Evolutionary conservation across 352 stramenopile genomes (phyloP), one percentile per base, ranked within the genome.

Genomic region (Thalassiosira hispida): DNA sequence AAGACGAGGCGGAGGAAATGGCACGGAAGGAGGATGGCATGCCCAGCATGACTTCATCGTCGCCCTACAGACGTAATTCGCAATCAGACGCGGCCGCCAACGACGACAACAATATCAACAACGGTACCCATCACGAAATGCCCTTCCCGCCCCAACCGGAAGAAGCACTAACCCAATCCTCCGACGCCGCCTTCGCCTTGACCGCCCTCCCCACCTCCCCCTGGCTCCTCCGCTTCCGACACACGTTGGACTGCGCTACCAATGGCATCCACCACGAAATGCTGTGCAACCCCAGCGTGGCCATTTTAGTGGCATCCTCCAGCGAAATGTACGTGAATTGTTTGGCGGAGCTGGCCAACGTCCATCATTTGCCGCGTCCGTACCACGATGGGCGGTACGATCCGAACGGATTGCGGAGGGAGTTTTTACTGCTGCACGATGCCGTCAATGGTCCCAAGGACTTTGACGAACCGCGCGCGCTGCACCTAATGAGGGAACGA

Each of bases 371-470:
- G 51, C 87, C 87, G 14, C 23, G 81, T 8, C 46, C 70, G 2
- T 94, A 88, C 76, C 76, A 86, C 18, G 75, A 88, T 80, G 84
- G 87, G 16, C 47, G 85, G 14, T 91, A 82, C 46, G 85, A 94
- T 87, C 81, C 87, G 5, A 83, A 83, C 55, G 63, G 56, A 11
- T 47, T 94, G 16, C 46, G 77, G 57, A 72, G 86, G 35, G 79
- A 94, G 69, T 90, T 88, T 56, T 81, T 94, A 44, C 66, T 94
- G 5, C 72, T 94, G 64, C 89, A 94, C 63, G 89, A 94, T 84
- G 65, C 77, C 20, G 35, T 83, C 0, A 57, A 89, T 65, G 88
- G 86, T 35, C 82, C 88, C 0, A 42, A 63, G 64, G 67, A 90
- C 61, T 85, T 91, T 69, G 64, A 90, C 61, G 82, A 89, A 29